Evolutionary conservation across 371 early-diverging fungal species (phyloP), one percentile per base, ranked within the genome.

Genomic region (Parasitella parasitica): DNA sequence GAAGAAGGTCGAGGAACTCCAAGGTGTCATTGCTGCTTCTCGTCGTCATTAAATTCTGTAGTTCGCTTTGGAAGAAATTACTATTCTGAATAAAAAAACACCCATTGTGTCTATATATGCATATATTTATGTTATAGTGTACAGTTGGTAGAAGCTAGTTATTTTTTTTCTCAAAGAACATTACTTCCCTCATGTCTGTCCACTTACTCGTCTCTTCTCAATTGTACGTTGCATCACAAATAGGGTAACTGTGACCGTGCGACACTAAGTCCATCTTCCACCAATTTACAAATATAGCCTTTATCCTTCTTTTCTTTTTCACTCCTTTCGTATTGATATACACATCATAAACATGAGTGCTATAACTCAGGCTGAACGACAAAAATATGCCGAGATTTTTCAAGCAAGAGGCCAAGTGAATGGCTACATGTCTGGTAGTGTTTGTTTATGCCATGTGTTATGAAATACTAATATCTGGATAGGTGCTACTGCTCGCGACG

Each of bases 1-100:
- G 96, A 89, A 86, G 74, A 99, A 99, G 95, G 91, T 98, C 70
- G 99, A 99, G 73, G 98, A 99, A 85, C 90, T 99, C 74, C 82
- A 86, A 72, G 80, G 78, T 82, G 91, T 96, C 78, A 95, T 99
- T 66, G 94, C 96, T 72, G 94, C 96, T 76, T 89, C 94, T 70
- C 96, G 99, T 80, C 96, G 98, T 82, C 71, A 69, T 54, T 69
- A 69, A 69, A 57, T n/a, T n/a, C n/a, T 43, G 43, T 43, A 43
- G 43, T 43, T 43, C 43, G 22, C 43, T 43, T 9, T 43, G 43
- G 43, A 43, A 43, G 20, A 43, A 43, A 20, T 43, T 43, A 22
- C 22, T 22, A 43, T 43, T 43, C 18, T 43, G 43, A 43, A 43
- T 43, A 43, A 43, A 41, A 43, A 43, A 20, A n/a, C 43, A n/a